phyloP scores from a whole-genome alignment of 352 stramenopile genomes.

The Blastocystis sp. region DNA sequence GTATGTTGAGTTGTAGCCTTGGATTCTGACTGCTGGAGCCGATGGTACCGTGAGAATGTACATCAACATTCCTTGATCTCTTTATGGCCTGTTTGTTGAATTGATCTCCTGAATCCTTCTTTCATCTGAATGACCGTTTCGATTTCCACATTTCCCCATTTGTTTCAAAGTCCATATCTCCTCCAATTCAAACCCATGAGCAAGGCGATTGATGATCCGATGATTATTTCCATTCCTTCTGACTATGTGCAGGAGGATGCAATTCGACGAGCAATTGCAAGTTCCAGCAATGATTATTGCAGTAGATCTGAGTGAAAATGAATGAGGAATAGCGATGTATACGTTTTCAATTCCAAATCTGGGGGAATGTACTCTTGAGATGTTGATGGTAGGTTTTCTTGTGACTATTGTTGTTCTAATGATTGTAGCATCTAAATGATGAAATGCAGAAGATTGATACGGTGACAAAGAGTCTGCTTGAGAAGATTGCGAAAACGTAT shows the following conservation, averaged over 20 bases:
- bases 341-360: constrained; percentile 21
- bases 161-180: no score
- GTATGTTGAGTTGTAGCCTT: constrained; percentile 68
- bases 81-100: constrained; percentile 10
- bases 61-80: constrained; percentile 79
- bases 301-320: background rate
- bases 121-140: no score
- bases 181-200: no score
- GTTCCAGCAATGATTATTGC: constrained; percentile 2
- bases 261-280: constrained; percentile 13
- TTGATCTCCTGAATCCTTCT: no score
- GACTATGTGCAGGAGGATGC: background rate
- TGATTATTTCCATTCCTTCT: constrained; percentile 32
- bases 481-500: constrained; percentile 37
- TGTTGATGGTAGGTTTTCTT: constrained; percentile 7
- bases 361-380: constrained; percentile 27
- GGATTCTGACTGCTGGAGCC: constrained; percentile 84
- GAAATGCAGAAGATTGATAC: constrained; percentile 3
- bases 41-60: constrained; percentile 88
- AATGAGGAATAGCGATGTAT: background rate
- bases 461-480: background rate
- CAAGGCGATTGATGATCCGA: constrained; percentile 42
- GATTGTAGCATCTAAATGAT: constrained; percentile 5
- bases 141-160: no score
- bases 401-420: background rate